A percentile compares a stretch with the other conserved stretches of the same genome.
These are phyloP conservation scores for Epichloe coenophiala DNA, from an alignment of 2,329 filamentous ascomycete genomes.

Conservation along the genomic window DNA sequence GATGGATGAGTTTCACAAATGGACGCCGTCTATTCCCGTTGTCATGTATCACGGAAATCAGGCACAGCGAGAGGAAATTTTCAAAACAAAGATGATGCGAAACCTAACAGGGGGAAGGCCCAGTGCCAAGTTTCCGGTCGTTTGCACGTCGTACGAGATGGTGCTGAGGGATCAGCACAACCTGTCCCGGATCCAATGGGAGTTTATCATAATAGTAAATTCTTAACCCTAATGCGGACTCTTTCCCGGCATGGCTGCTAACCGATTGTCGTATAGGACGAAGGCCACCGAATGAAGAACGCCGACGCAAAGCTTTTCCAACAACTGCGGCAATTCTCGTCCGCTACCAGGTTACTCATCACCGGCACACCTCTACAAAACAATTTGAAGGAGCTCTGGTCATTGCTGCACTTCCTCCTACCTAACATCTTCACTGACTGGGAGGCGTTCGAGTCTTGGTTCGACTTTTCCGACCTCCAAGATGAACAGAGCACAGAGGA, in stretches of 20 bases:
- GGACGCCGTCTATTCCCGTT: conserved; percentile 80
- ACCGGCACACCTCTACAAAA: conserved; percentile 94
- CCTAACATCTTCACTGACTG: conserved; percentile 88
- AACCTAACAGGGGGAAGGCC: conserved; percentile 50
- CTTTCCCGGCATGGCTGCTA: not conserved
- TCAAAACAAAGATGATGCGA: conserved; percentile 55
- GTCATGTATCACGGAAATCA: conserved; percentile 84
- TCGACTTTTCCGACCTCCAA: conserved; percentile 86
- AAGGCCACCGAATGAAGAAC: conserved; percentile 95
- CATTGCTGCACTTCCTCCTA: conserved; percentile 80
- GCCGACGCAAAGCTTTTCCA: conserved; percentile 85
- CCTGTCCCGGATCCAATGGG: conserved; percentile 78
- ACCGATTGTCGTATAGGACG: conserved; percentile 43
- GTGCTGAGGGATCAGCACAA: conserved; percentile 79
- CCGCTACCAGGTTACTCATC: conserved; percentile 80
- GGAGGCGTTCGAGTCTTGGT: conserved; percentile 90
- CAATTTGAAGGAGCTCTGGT: conserved; percentile 91
- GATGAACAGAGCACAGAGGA: conserved; percentile 69
- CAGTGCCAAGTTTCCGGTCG: conserved; percentile 64
- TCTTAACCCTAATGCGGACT: too few species aligned
- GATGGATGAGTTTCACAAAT: conserved; percentile 85
- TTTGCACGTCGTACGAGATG: conserved; percentile 94
- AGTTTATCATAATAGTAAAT: conserved; percentile 84
- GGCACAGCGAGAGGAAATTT: conserved; percentile 61
- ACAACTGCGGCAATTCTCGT: conserved; percentile 76